These are phyloP conservation scores for Cardamine resedifolia DNA, from an alignment of 345 rosid genomes.

Conservation along the genomic window DNA sequence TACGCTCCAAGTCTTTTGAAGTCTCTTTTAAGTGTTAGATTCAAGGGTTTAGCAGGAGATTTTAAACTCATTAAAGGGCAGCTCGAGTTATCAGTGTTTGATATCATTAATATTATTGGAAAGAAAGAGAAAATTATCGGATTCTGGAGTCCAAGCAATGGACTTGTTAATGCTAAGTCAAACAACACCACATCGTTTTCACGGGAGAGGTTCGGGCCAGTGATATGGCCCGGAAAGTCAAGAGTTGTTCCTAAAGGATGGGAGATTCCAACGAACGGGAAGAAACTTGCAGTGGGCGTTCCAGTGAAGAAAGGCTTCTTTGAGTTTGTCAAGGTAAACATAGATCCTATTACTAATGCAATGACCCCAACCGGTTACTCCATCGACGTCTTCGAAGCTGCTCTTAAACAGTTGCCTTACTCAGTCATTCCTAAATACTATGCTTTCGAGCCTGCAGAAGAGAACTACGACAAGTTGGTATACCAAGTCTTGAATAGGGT, in stretches of 20 bases:
- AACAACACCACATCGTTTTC: background rate
- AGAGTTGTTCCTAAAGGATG: conserved; percentile 39
- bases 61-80: conserved; percentile 41
- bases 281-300: conserved; percentile 44
- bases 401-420: conserved; percentile 24
- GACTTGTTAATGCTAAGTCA: conserved; percentile 15
- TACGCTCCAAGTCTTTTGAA: conserved; percentile 37
- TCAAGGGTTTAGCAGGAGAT: conserved; percentile 47
- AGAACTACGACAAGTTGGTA: conserved; percentile 41
- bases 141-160: conserved; percentile 38
- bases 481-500: conserved; percentile 44
- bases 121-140: conserved; percentile 37
- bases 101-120: conserved; percentile 46
- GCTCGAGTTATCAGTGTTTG: conserved; percentile 36
- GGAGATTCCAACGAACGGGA: conserved; percentile 37
- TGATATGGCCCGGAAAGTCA: conserved; percentile 52
- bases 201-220: background rate
- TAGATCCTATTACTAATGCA: background rate
- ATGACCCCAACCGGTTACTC: conserved; percentile 28
- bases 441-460: conserved; percentile 9
- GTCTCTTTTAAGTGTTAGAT: conserved; percentile 30
- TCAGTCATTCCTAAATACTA: conserved; percentile 30
- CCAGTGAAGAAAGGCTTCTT: conserved; percentile 40
- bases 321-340: conserved; percentile 25
- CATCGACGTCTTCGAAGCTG: conserved; percentile 39